Evolutionary conservation across 805 yeast species (phyloP), one percentile per base, ranked within the genome.

Genomic region (Kodamaea nitidulidarum): DNA sequence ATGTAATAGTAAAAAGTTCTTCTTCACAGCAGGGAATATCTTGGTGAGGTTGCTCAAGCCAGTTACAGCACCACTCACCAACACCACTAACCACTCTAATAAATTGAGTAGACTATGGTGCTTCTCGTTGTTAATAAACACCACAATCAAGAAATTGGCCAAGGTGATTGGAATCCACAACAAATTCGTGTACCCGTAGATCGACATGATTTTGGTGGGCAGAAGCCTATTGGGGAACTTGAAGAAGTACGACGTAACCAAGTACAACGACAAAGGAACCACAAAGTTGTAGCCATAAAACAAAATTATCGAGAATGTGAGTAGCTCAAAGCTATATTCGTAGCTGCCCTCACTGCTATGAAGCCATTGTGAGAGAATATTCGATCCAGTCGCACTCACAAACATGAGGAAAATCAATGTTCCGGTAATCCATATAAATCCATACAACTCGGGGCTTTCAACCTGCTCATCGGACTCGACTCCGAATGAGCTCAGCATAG

Each of bases 391-490:
- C 25, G 84, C 76, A 32, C 88, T 74, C 42, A 88, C 80, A 61
- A 88, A 88, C 56, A 86, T 69, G 22, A 81, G 65, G 47, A 85
- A 77, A 1, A 86, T 78, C 36, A 87, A 76, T 0, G 95, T 83
- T 0, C 88, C 88, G 9, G 91, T 84, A 32, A 90, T 80, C 98
- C 98, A 90, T 14, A 88, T 67, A 6, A 95, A 84, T 0, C 96
- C 96, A 58, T 88, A 91, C 38, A 90, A 63, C 52, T 90, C 98
- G 1, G 63, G 55, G 7, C 47, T 43, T 11, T 70, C 67, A 28
- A 70, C 70, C 33, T 68, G 67, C 24, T 58, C 67, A 6, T 51
- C 54, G 12, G 51, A 49, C 18, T 53, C 50, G 2, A 38, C 49
- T 10, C 47, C 52, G 15, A 56, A 51, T 1, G 54, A 41, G 11